A percentile compares a stretch with the other conserved stretches of the same genome.
phyloP scores from a whole-genome alignment of 169 alveolate genomes.

The Plasmodium inui region DNA sequence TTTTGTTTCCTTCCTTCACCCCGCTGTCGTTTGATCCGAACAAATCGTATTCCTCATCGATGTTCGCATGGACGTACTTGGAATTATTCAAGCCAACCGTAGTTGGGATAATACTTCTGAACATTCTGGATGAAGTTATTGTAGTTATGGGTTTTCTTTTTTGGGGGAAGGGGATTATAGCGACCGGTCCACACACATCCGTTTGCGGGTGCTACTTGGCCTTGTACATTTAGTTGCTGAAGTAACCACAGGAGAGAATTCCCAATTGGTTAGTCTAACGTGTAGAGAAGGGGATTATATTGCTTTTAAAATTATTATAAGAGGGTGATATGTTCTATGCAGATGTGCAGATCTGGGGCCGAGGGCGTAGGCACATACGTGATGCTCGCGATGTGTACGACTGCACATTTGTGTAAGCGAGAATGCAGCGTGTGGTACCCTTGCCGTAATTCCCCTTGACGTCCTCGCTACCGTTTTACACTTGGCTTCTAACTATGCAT shows the following conservation, averaged over 20 bases:
- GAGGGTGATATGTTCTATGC: neutral
- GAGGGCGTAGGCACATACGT: neutral
- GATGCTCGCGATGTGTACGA: neutral
- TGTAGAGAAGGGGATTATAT: neutral
- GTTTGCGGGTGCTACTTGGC: neutral
- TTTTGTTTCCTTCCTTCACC: neutral
- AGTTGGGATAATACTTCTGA: constrained; percentile 66
- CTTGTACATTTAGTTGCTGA: neutral
- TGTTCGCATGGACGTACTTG: constrained; percentile 65
- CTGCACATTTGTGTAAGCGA: neutral
- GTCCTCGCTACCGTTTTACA: neutral
- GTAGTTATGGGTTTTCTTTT: neutral
- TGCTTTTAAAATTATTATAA: neutral
- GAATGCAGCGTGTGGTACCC: neutral
- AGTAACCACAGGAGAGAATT: neutral
- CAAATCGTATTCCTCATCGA: constrained; percentile 43
- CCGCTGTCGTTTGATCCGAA: neutral
- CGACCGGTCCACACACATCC: neutral
- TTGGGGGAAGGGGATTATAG: neutral
- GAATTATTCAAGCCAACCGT: constrained; percentile 67
- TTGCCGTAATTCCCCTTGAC: neutral
- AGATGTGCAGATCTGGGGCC: neutral
- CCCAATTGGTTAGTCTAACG: neutral
- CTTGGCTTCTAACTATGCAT: neutral
- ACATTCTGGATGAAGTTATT: constrained; percentile 13